Percentiles rank a stretch among this genome's conserved stretches.
Conservation (phyloP, 2,329 filamentous ascomycete genomes). For the Claviceps sp. region DNA sequence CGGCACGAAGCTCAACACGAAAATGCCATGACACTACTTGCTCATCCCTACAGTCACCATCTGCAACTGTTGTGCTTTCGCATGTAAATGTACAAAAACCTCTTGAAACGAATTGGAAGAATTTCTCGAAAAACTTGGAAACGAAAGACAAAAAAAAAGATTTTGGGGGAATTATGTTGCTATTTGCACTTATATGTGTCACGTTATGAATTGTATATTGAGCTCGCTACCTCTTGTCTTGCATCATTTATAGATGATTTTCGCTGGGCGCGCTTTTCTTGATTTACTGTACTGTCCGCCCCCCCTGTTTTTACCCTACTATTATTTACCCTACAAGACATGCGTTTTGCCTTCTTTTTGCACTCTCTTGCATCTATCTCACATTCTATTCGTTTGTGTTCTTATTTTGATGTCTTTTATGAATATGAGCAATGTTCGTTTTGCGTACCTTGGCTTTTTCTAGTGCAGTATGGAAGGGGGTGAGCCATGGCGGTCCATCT, state of each 20-base stretch:
- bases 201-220: conserved; percentile 21
- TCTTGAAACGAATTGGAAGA: conserved; percentile 9
- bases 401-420: conserved; percentile 1
- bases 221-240: conserved; percentile 9
- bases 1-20: conserved; percentile 9
- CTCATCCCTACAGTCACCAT: conserved; percentile 11
- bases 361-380: conserved; percentile 8
- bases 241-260: conserved; percentile 16
- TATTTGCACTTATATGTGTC: conserved; percentile 6
- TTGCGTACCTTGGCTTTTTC: background rate
- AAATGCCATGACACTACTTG: conserved; percentile 12
- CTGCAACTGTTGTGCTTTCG: conserved; percentile 16
- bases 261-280: conserved; percentile 10
- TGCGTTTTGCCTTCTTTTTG: conserved; percentile 7
- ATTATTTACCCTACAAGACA: conserved; percentile 9
- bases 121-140: conserved; percentile 3
- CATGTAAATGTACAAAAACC: conserved; percentile 21
- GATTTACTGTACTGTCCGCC: background rate
- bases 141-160: conserved; percentile 2
- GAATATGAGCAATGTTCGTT: background rate
- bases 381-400: conserved; percentile 5
- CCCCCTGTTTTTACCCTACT: conserved; percentile 6
- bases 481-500: background rate
- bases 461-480: background rate
- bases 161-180: conserved; percentile 1